These are phyloP conservation scores for Hansenula sp. DNA, from an alignment of 1,139 yeast species.

Conservation along the genomic window DNA sequence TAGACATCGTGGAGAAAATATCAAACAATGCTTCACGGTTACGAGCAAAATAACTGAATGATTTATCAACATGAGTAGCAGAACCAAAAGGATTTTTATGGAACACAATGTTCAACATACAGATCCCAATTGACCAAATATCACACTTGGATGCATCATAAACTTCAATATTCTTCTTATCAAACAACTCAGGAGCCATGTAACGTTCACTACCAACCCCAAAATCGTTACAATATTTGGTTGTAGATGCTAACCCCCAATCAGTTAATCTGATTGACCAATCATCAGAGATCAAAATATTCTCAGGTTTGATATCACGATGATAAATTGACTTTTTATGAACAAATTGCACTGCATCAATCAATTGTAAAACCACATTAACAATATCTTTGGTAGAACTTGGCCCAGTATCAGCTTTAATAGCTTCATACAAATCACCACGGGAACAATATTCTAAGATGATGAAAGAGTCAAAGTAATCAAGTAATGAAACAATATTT, in stretches of 20 bases:
- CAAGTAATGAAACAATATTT: conserved; percentile 60
- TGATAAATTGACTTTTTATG: conserved; percentile 74
- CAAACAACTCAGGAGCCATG: conserved; percentile 94
- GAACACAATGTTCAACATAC: conserved; percentile 78
- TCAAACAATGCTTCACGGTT: conserved; percentile 90
- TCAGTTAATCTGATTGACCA: conserved; percentile 83
- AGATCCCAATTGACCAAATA: conserved; percentile 90
- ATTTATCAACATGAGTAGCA: conserved; percentile 80
- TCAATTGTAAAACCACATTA: conserved; percentile 70
- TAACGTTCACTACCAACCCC: conserved; percentile 94
- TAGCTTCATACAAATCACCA: conserved; percentile 93
- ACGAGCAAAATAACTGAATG: conserved; percentile 82
- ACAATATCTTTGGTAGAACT: conserved; percentile 69
- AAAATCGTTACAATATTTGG: conserved; percentile 62
- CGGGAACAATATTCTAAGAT: conserved; percentile 84
- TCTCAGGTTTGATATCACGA: conserved; percentile 89
- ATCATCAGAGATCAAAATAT: conserved; percentile 73
- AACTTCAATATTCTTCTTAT: conserved; percentile 44
- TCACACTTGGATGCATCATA: conserved; percentile 89
- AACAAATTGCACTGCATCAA: conserved; percentile 75
- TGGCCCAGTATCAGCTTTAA: conserved; percentile 78
- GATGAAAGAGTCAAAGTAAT: conserved; percentile 76
- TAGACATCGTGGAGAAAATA: conserved; percentile 85
- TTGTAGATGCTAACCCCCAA: conserved; percentile 87
- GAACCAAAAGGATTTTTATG: conserved; percentile 86